A percentile compares a stretch with the other conserved stretches of the same genome.
Conservation (phyloP, 805 yeast species). For the Brettanomyces anomalus region DNA sequence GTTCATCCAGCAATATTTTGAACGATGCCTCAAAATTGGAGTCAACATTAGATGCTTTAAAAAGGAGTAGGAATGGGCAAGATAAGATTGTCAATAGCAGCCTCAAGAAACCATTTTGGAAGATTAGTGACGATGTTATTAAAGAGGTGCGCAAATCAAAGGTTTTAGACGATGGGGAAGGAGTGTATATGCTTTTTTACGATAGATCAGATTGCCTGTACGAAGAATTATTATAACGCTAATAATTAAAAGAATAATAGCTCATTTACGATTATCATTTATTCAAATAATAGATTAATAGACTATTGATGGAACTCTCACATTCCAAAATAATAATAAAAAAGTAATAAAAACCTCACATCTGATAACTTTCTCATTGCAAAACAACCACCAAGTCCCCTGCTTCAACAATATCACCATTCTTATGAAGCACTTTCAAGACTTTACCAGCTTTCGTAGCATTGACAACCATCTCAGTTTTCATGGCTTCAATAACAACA, state of each 20-base stretch:
- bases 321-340: neutral
- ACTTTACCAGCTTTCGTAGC: slow-evolving; percentile 70
- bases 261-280: too few species aligned
- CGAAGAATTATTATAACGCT: neutral
- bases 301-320: too few species aligned
- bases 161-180: slow-evolving; percentile 59
- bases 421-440: slow-evolving; percentile 59
- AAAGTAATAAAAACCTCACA: neutral
- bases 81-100: slow-evolving; percentile 46
- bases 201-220: slow-evolving; percentile 27
- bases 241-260: neutral
- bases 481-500: slow-evolving; percentile 94
- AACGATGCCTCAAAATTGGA: neutral
- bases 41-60: neutral
- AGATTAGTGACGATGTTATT: slow-evolving; percentile 68
- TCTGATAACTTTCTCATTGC: slow-evolving; percentile 25
- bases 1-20: neutral
- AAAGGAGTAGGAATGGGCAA: neutral
- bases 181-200: slow-evolving; percentile 82
- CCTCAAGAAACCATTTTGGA: slow-evolving; percentile 66
- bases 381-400: slow-evolving; percentile 91
- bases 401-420: slow-evolving; percentile 95
- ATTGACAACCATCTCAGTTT: slow-evolving; percentile 88
- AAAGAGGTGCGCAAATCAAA: slow-evolving; percentile 50
- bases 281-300: too few species aligned